phyloP scores from a whole-genome alignment of 371 early-diverging fungal genomes.

The Mucor sp. region DNA sequence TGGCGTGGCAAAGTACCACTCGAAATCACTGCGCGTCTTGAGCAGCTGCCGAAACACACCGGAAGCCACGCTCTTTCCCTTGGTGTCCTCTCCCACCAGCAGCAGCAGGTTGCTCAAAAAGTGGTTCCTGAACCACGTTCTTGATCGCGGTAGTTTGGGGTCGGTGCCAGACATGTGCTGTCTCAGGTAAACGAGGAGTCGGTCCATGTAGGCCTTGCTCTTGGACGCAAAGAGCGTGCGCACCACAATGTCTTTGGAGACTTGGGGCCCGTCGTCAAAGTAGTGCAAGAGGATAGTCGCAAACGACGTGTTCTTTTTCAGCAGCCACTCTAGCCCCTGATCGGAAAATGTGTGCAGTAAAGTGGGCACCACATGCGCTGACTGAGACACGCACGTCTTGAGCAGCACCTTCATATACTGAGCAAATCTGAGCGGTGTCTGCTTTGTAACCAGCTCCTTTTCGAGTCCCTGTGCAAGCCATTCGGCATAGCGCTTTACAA shows the following conservation, averaged over 20 bases:
- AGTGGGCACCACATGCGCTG: conserved; percentile 26
- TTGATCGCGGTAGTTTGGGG: conserved; percentile 10
- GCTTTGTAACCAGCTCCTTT: neutral
- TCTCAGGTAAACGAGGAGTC: conserved; percentile 21
- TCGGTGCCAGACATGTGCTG: conserved; percentile 16
- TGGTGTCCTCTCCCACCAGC: conserved; percentile 17
- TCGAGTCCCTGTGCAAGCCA: conserved; percentile 26
- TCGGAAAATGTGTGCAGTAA: conserved; percentile 15
- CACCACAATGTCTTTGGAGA: conserved; percentile 25
- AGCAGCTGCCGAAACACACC: conserved; percentile 37
- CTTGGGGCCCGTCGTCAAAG: conserved; percentile 36
- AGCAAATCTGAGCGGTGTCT: neutral
- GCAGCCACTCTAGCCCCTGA: conserved; percentile 16
- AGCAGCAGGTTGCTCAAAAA: conserved; percentile 29
- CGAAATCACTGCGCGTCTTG: conserved; percentile 29
- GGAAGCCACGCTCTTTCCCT: conserved; percentile 25
- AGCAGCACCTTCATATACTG: neutral
- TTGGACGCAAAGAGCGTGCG: conserved; percentile 19
- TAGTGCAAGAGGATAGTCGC: conserved; percentile 20
- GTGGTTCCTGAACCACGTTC: conserved; percentile 41
- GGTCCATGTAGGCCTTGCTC: conserved; percentile 27
- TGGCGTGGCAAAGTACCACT: conserved; percentile 41
- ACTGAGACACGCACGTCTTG: neutral
- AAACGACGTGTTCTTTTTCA: conserved; percentile 1
- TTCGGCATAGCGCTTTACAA: conserved; percentile 26